phyloP scores from a whole-genome alignment of 2,329 filamentous ascomycete species.

The Dactylellina drechsleri region DNA sequence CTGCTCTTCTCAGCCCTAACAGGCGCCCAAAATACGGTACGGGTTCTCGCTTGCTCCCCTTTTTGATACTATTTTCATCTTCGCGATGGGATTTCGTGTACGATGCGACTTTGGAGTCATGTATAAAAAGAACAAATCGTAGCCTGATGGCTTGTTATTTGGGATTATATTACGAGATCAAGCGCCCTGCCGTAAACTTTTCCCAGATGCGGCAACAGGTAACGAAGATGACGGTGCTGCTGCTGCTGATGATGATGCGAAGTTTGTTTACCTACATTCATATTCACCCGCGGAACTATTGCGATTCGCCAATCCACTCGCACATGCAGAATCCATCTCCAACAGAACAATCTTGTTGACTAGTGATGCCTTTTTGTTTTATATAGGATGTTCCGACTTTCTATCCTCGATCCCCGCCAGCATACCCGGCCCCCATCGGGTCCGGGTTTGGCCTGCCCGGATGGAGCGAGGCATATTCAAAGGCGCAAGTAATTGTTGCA shows the following conservation, averaged over 20 bases:
- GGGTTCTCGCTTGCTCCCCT: slow-evolving; percentile 45
- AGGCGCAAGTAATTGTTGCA: slow-evolving; percentile 74
- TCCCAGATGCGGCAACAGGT: slow-evolving; percentile 32
- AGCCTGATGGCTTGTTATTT: slow-evolving; percentile 19
- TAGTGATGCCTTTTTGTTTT: slow-evolving; percentile 27
- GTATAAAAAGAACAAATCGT: slow-evolving; percentile 16
- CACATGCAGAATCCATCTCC: slow-evolving; percentile 13
- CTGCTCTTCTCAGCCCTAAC: slow-evolving; percentile 53
- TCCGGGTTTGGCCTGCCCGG: slow-evolving; percentile 62
- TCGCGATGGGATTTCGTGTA: no score
- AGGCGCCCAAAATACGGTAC: slow-evolving; percentile 53
- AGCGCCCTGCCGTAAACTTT: slow-evolving; percentile 31
- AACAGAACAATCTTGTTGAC: slow-evolving; percentile 13
- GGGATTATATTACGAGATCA: slow-evolving; percentile 1
- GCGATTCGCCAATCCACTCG: slow-evolving; percentile 22
- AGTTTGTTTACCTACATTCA: not conserved
- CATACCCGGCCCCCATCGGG: slow-evolving; percentile 53
- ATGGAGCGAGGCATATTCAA: slow-evolving; percentile 76
- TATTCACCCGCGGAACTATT: slow-evolving; percentile 6
- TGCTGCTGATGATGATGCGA: not conserved
- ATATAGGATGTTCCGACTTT: slow-evolving; percentile 45
- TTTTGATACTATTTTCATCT: slow-evolving; percentile 2
- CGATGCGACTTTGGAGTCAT: not conserved
- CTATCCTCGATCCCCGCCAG: slow-evolving; percentile 46
- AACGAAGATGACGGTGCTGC: not conserved